Percentiles rank a stretch among this genome's conserved stretches.
These are phyloP conservation scores for Senna tora DNA, from an alignment of 306 rosid genomes.

Conservation along the genomic window DNA sequence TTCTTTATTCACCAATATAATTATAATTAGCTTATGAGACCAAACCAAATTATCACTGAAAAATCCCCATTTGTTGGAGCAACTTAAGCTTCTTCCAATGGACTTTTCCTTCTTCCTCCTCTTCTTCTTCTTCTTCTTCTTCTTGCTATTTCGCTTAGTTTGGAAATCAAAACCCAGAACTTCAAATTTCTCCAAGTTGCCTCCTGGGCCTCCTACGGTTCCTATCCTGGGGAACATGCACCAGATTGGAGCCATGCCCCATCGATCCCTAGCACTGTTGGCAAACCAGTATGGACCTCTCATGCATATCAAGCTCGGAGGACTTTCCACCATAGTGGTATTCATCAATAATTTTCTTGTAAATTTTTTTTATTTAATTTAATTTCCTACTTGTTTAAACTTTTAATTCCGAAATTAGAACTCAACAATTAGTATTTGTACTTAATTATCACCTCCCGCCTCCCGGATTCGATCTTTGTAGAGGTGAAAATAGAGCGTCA, in stretches of 20 bases:
- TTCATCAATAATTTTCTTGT: not conserved
- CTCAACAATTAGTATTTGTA: too few species aligned
- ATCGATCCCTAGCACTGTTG: constrained; percentile 8
- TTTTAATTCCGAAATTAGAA: not conserved
- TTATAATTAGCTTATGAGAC: too few species aligned
- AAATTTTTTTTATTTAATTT: too few species aligned
- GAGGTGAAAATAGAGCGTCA: too few species aligned
- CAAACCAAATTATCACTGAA: too few species aligned
- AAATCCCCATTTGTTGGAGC: too few species aligned
- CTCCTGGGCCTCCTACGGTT: constrained; percentile 40
- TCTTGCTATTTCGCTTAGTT: not conserved
- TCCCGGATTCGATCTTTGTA: too few species aligned
- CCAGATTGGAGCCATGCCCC: constrained; percentile 33
- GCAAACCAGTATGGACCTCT: constrained; percentile 36
- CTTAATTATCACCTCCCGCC: too few species aligned
- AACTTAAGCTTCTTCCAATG: not conserved
- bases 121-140: constrained; percentile 24
- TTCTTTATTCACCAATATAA: not conserved
- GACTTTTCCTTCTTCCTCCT: constrained; percentile 25
- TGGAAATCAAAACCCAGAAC: constrained; percentile 27
- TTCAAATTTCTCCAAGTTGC: constrained; percentile 26
- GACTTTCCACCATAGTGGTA: constrained; percentile 34
- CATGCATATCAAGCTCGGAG: constrained; percentile 39
- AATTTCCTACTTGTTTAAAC: not conserved
- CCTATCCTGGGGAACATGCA: constrained; percentile 42